Percentiles rank a stretch among this genome's conserved stretches.
These are phyloP conservation scores for Phytophthora capsici DNA, from an alignment of 352 stramenopile species.

Conservation along the genomic window DNA sequence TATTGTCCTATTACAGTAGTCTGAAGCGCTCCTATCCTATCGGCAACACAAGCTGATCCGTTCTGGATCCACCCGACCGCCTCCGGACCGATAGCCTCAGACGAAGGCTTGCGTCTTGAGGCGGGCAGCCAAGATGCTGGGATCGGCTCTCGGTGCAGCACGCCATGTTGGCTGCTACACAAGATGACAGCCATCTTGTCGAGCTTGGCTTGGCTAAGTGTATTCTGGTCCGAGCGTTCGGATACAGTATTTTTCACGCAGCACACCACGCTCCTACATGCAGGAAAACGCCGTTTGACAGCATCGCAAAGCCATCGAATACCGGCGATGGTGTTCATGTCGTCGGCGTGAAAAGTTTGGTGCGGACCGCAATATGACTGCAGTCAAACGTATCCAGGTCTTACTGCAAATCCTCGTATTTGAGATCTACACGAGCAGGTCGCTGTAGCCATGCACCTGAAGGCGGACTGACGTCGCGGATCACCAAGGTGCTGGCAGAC, in stretches of 20 bases:
- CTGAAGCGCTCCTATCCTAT: constrained; percentile 14
- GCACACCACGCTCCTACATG: constrained; percentile 25
- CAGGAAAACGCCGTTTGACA: constrained; percentile 24
- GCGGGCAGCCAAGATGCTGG: constrained; percentile 6
- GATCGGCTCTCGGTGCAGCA: constrained; percentile 16
- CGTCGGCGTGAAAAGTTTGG: neutral
- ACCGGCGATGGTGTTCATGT: neutral
- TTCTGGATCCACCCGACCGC: constrained; percentile 18
- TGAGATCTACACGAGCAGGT: constrained; percentile 13
- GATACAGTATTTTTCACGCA: too few species aligned
- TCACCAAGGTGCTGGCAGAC: constrained; percentile 15
- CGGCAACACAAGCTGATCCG: constrained; percentile 6
- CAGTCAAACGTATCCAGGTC: neutral
- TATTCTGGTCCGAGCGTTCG: constrained; percentile 18
- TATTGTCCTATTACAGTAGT: too few species aligned
- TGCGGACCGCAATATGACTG: neutral
- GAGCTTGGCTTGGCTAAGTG: too few species aligned
- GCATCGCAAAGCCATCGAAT: constrained; percentile 7
- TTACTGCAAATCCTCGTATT: neutral
- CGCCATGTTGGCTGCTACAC: constrained; percentile 1
- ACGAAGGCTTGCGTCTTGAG: constrained; percentile 7
- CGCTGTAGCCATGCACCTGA: constrained; percentile 9
- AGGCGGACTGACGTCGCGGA: neutral
- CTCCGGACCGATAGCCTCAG: constrained; percentile 2
- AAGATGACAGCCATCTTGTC: neutral